Evolutionary conservation across 208 protist species (phyloP).

Genomic region (Leishmania aethiopica): DNA sequence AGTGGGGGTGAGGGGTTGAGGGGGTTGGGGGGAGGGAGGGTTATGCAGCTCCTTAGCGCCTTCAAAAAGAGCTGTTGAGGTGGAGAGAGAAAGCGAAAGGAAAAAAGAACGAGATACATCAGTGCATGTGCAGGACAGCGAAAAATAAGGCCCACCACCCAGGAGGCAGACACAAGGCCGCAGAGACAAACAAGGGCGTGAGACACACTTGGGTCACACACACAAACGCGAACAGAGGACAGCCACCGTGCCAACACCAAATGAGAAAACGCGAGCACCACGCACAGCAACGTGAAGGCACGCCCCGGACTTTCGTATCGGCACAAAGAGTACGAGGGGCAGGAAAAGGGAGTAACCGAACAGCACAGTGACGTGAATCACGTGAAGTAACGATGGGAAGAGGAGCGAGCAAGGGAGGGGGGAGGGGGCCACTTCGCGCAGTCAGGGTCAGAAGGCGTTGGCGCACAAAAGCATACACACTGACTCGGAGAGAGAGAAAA

Average conservation of each 20-base stretch:
- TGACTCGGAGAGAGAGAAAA: not conserved
- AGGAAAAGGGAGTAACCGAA: not conserved
- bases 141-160: not conserved
- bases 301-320: not conserved
- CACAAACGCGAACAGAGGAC: not conserved
- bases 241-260: not conserved
- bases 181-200: too few species aligned
- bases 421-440: not conserved
- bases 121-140: too few species aligned
- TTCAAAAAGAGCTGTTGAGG: too few species aligned
- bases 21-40: not conserved
- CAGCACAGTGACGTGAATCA: not conserved
- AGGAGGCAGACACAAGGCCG: not conserved
- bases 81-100: not conserved
- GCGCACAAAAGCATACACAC: not conserved
- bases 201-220: not conserved
- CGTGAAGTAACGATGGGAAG: not conserved
- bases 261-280: not conserved
- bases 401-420: not conserved
- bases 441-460: not conserved
- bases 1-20: not conserved
- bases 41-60: too few species aligned
- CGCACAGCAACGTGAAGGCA: not conserved
- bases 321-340: not conserved
- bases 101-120: too few species aligned